phyloP scores from a whole-genome alignment of 2,329 filamentous ascomycete species.

The Aspergillus luchuensis region DNA sequence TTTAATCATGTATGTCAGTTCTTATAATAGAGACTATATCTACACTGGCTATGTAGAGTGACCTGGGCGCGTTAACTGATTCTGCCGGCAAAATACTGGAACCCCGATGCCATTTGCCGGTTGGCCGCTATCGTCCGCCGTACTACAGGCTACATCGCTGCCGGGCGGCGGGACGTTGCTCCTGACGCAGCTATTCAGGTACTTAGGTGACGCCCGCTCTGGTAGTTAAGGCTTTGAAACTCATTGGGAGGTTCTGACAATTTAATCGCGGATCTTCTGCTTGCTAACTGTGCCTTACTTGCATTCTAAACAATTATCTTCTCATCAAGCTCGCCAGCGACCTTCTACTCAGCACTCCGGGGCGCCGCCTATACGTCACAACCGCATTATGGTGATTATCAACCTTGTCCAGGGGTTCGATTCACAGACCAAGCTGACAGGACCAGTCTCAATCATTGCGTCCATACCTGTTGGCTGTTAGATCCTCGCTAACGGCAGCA shows the following conservation, averaged over 20 bases:
- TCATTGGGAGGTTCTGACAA: constrained; percentile 2
- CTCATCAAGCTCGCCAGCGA: constrained; percentile 3
- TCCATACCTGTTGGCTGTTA: constrained; percentile 94
- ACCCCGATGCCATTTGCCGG: background rate
- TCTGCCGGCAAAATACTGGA: background rate
- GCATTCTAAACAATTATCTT: constrained; percentile 4
- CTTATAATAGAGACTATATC: too few relatives aligned
- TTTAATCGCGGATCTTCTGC: background rate
- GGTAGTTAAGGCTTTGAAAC: background rate
- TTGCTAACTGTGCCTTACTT: background rate
- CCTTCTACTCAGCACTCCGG: background rate
- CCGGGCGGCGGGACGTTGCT: constrained; percentile 17
- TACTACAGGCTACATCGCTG: constrained; percentile 5
- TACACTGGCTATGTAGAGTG: too few relatives aligned
- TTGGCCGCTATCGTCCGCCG: background rate
- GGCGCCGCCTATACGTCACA: constrained; percentile 18
- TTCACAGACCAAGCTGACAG: constrained; percentile 16
- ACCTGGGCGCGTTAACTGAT: background rate
- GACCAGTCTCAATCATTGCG: constrained; percentile 88
- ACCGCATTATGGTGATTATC: constrained; percentile 32
- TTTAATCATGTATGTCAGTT: too few relatives aligned
- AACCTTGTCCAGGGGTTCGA: background rate
- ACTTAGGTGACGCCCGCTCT: background rate
- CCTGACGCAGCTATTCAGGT: constrained; percentile 13
- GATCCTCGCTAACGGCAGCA: constrained; percentile 89